Base-by-base conservation (phyloP, 768 basidiomycete genomes). In the Leccinum sublutescens region DNA sequence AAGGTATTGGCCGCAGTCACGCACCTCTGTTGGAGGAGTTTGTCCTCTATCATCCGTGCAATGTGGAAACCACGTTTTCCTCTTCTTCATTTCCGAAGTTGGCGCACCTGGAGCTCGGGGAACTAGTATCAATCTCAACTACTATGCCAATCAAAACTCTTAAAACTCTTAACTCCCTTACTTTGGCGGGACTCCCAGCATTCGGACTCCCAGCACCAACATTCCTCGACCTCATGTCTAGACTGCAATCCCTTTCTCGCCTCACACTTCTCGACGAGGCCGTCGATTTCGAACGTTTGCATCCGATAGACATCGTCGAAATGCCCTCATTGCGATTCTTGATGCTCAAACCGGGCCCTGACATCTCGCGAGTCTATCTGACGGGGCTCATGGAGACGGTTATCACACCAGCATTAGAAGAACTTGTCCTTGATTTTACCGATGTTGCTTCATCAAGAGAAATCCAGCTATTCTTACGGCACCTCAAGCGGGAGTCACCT, bases 21-120 rank as follows among this genome's bases (percentile, higher is more conserved):
- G 72, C 72, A 10, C 70, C 70, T 19, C 54, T 72, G 36, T 53
- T 71, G 25, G 49, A 74, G 43, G 64, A 74, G 57, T 29, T 71
- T 17, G n/a, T 60, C 21, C 62, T 71, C 17, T 57, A 70, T 52
- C 66, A 71, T 53, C 70, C 70, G 19, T 55, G 57, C 48, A 58
- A 52, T 14, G 50, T 17, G 53, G 61, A 63, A 19, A 58, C 55
- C 50, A 54, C 50, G 14, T 62, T 69, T 49, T 58, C 58, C 21
- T 61, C 59, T 27, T 60, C 64, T 33, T 66, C 61, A 21, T 69
- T 71, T 54, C 68, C 68, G 33, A 40, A 11, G 50, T 57, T 70
- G 61, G 51, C 43, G 3, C 69, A 58, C 47, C 45, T 70, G 55
- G 69, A 70, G 12, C 67, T 70, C 27, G 65, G 65, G 21, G 61